phyloP scores from a whole-genome alignment of 1,284 basidiomycete genomes.

The Sphagnurus paluster region DNA sequence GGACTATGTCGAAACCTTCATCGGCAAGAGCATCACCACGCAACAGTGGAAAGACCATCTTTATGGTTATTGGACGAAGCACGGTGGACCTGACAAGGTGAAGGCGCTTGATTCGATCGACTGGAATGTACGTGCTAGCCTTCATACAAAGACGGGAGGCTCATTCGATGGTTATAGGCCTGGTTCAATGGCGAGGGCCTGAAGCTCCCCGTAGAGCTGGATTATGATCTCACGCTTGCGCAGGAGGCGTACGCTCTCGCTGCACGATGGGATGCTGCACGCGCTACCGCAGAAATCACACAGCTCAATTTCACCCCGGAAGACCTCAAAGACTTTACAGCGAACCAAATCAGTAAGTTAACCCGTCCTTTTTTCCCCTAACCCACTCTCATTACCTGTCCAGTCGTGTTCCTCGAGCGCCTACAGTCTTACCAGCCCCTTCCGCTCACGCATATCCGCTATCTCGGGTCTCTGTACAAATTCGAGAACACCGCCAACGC shows the following conservation, averaged over 20 bases:
- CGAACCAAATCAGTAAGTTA: slow-evolving; percentile 67
- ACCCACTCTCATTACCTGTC: slow-evolving; percentile 3
- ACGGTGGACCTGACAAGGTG: slow-evolving; percentile 63
- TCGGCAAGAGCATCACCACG: slow-evolving; percentile 85
- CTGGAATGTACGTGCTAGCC: slow-evolving; percentile 62
- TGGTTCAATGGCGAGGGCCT: slow-evolving; percentile 88
- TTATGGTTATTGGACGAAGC: slow-evolving; percentile 71
- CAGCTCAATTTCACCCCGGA: slow-evolving; percentile 48
- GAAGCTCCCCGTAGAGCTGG: slow-evolving; percentile 76
- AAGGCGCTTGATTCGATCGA: slow-evolving; percentile 74
- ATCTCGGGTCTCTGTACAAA: slow-evolving; percentile 58
- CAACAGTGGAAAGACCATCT: slow-evolving; percentile 88
- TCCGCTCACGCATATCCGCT: slow-evolving; percentile 52
- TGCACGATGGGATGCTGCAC: slow-evolving; percentile 71
- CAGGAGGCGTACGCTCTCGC: slow-evolving; percentile 73
- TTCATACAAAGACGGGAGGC: background rate
- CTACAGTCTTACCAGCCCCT: slow-evolving; percentile 58
- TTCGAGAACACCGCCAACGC: slow-evolving; percentile 57
- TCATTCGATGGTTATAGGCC: slow-evolving; percentile 42
- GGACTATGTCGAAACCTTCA: slow-evolving; percentile 80
- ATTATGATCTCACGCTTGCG: slow-evolving; percentile 84
- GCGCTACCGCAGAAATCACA: slow-evolving; percentile 45
- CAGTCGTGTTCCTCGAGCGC: slow-evolving; percentile 77
- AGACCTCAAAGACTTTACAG: slow-evolving; percentile 61
- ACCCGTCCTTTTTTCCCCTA: background rate